Evolutionary conservation across 768 basidiomycete species (phyloP).

Genomic region (Epithele typhae): DNA sequence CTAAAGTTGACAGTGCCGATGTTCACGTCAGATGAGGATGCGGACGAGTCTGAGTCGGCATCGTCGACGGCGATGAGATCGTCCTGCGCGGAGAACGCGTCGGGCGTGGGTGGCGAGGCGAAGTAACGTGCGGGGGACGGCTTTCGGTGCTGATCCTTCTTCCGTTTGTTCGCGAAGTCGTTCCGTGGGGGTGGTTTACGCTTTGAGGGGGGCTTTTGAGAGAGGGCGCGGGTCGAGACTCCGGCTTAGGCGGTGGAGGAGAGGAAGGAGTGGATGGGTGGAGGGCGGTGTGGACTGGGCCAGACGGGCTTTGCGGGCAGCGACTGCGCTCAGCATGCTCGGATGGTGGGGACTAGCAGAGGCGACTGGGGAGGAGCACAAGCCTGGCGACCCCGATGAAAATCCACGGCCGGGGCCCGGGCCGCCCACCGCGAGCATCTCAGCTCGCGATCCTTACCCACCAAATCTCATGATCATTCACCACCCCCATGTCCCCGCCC

Average conservation of each 20-base stretch:
- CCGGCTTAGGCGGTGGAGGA: slow-evolving; percentile 13
- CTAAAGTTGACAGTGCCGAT: too few relatives aligned
- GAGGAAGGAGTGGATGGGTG: slow-evolving; percentile 10
- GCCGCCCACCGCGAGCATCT: too few relatives aligned
- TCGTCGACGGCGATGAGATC: slow-evolving; percentile 27
- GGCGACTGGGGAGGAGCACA: background rate
- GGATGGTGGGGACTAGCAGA: background rate
- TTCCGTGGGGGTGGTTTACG: slow-evolving; percentile 37
- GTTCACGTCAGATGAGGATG: too few relatives aligned
- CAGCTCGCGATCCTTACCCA: too few relatives aligned
- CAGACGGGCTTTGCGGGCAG: slow-evolving; percentile 60
- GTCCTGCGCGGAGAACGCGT: slow-evolving; percentile 32
- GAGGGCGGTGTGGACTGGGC: slow-evolving; percentile 19
- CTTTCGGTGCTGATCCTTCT: slow-evolving; percentile 21
- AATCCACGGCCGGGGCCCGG: too few relatives aligned
- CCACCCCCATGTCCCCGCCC: slow-evolving; percentile 14
- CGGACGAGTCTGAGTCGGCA: too few relatives aligned
- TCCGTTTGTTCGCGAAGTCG: slow-evolving; percentile 21
- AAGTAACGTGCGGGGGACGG: slow-evolving; percentile 29
- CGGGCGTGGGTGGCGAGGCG: slow-evolving; percentile 15
- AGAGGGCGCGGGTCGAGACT: slow-evolving; percentile 1
- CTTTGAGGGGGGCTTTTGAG: slow-evolving; percentile 34
- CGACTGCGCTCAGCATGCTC: slow-evolving; percentile 67
- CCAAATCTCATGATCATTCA: too few relatives aligned
- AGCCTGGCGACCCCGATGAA: background rate